Evolutionary conservation across 148 eudicot genomes (phyloP).

Genomic region (Rhododendron simsii): DNA sequence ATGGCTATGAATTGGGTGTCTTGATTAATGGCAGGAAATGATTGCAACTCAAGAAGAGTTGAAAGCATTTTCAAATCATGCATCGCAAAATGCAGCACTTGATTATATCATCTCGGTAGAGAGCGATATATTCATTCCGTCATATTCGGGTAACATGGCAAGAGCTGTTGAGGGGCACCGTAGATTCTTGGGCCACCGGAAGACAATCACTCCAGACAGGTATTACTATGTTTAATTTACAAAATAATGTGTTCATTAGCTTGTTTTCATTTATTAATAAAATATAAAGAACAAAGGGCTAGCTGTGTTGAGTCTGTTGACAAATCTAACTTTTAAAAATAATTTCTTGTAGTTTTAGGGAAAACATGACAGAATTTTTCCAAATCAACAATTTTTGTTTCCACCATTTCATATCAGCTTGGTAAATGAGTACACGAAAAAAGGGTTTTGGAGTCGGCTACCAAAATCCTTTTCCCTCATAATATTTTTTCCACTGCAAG

Average conservation of each 20-base stretch:
- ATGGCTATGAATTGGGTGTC: constrained; percentile 5
- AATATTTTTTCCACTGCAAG: background rate
- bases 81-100: constrained; percentile 88
- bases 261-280: background rate
- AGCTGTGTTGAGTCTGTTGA: background rate
- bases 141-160: constrained; percentile 94
- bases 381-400: background rate
- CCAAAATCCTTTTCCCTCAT: background rate
- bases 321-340: background rate
- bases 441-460: background rate
- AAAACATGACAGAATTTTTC: background rate
- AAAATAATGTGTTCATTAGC: background rate
- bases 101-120: constrained; percentile 84
- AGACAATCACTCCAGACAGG: constrained; percentile 89
- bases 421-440: background rate
- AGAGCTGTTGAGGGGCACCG: constrained; percentile 94
- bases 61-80: constrained; percentile 51
- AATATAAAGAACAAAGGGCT: background rate
- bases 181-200: constrained; percentile 76
- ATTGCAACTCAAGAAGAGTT: constrained; percentile 68
- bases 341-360: background rate
- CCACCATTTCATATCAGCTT: background rate
- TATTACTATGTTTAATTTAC: constrained; percentile 12
- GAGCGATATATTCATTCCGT: constrained; percentile 79
- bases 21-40: constrained; percentile 57